These are phyloP conservation scores for Ettlia oleoabundans DNA, from an alignment of 139 green algal genomes.

Conservation along the genomic window DNA sequence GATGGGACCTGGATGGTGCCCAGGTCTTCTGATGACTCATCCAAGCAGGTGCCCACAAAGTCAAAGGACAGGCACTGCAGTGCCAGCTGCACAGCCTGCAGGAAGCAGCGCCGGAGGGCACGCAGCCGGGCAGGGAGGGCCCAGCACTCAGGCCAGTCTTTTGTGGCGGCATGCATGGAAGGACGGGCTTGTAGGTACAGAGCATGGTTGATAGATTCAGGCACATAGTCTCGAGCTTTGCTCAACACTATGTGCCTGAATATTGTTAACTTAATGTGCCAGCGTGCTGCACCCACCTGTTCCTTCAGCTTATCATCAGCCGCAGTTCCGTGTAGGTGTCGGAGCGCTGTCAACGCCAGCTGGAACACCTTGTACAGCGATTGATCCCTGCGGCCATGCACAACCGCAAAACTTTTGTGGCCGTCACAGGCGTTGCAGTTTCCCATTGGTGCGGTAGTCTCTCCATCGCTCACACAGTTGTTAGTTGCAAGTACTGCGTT, in stretches of 20 bases:
- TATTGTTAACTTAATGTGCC: neutral
- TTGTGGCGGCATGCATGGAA: neutral
- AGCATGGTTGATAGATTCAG: too few relatives aligned
- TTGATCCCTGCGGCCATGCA: slow-evolving; percentile 15
- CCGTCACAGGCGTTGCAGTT: too few relatives aligned
- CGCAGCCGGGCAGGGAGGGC: too few relatives aligned
- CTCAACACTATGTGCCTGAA: neutral
- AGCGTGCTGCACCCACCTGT: slow-evolving; percentile 51
- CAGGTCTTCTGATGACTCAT: slow-evolving; percentile 95
- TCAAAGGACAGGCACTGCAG: slow-evolving; percentile 95
- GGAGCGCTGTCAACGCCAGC: slow-evolving; percentile 66
- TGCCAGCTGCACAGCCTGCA: slow-evolving; percentile 79
- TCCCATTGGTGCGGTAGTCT: too few relatives aligned
- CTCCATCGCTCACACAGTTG: too few relatives aligned
- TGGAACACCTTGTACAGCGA: slow-evolving; percentile 57
- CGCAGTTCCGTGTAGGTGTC: slow-evolving; percentile 54
- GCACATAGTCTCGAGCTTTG: too few relatives aligned
- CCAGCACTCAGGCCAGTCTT: too few relatives aligned
- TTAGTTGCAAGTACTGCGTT: too few relatives aligned
- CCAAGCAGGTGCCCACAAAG: slow-evolving; percentile 97
- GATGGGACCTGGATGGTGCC: slow-evolving; percentile 92
- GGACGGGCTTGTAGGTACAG: neutral
- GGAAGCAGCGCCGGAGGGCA: too few relatives aligned
- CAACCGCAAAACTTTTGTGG: too few relatives aligned
- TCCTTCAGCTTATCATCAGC: slow-evolving; percentile 80